These are phyloP conservation scores for Capsicum rhomboideum DNA, from an alignment of 257 asterid species.

Conservation along the genomic window DNA sequence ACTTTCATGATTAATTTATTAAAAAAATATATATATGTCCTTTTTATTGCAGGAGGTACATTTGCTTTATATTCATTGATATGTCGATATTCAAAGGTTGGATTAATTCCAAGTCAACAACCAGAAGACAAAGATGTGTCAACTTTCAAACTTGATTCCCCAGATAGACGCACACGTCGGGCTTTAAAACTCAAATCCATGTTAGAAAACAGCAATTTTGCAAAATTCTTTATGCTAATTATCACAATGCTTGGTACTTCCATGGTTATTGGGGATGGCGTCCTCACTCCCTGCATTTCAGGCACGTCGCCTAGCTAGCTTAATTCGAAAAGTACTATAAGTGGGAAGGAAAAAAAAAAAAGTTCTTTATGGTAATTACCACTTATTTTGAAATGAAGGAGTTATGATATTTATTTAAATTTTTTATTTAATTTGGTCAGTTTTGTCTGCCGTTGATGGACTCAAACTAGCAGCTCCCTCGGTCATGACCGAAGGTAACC, in stretches of 20 bases:
- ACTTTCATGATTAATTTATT: neutral
- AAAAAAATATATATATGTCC: no score
- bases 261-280: slow-evolving; percentile 83
- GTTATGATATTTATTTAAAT: neutral
- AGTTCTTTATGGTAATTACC: no score
- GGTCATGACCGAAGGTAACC: neutral
- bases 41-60: slow-evolving; percentile 48
- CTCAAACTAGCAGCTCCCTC: neutral
- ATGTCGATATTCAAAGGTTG: slow-evolving; percentile 55
- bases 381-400: neutral
- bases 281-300: slow-evolving; percentile 68
- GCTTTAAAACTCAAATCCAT: slow-evolving; percentile 32
- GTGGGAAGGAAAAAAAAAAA: no score
- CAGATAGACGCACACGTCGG: slow-evolving; percentile 13
- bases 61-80: slow-evolving; percentile 65
- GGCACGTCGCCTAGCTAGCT: slow-evolving; percentile 15
- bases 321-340: neutral
- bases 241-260: slow-evolving; percentile 70
- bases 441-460: neutral
- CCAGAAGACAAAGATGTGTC: slow-evolving; percentile 48
- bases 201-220: slow-evolving; percentile 32
- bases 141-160: slow-evolving; percentile 24
- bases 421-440: neutral
- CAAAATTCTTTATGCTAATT: slow-evolving; percentile 26
- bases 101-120: slow-evolving; percentile 42